These are phyloP conservation scores for Amylostereum areolatum DNA, from an alignment of 1,284 basidiomycete species.

Conservation along the genomic window DNA sequence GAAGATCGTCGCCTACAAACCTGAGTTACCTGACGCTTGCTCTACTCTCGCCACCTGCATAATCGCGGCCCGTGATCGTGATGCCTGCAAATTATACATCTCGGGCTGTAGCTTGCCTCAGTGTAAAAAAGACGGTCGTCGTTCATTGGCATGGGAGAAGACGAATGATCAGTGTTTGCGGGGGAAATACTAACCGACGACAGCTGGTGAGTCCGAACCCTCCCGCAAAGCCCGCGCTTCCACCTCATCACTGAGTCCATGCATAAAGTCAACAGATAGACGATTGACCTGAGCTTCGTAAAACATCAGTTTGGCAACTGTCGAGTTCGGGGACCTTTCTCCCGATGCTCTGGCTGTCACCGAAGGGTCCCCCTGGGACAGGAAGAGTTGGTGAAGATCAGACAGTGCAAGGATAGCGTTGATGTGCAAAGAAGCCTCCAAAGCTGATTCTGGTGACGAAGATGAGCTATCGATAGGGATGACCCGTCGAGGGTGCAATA, in stretches of 20 bases:
- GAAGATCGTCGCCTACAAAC: too few species aligned
- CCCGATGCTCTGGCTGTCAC: conserved; percentile 7
- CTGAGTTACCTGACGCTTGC: too few species aligned
- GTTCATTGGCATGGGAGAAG: too few species aligned
- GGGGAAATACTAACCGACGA: too few species aligned
- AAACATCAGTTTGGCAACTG: conserved; percentile 49
- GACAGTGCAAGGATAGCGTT: conserved; percentile 44
- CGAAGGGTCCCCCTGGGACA: not conserved
- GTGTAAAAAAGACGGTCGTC: too few species aligned
- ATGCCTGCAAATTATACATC: too few species aligned
- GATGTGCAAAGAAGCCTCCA: conserved; percentile 31
- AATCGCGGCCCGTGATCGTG: too few species aligned
- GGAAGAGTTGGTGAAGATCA: conserved; percentile 40
- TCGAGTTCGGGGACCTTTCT: conserved; percentile 28
- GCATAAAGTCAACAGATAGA: conserved; percentile 32
- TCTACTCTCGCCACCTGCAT: too few species aligned
- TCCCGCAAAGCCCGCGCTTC: conserved; percentile 16
- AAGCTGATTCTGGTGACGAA: conserved; percentile 10
- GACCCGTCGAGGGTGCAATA: conserved; percentile 46
- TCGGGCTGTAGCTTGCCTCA: too few species aligned
- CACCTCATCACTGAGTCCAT: conserved; percentile 37
- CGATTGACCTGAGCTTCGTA: conserved; percentile 48
- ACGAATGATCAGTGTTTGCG: too few species aligned
- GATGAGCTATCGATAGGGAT: conserved; percentile 19
- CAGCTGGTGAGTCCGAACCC: not conserved